A percentile compares a stretch with the other conserved stretches of the same genome.
Evolutionary conservation across 441 rosid genomes (phyloP).

Genomic region (Erodium trifolium): DNA sequence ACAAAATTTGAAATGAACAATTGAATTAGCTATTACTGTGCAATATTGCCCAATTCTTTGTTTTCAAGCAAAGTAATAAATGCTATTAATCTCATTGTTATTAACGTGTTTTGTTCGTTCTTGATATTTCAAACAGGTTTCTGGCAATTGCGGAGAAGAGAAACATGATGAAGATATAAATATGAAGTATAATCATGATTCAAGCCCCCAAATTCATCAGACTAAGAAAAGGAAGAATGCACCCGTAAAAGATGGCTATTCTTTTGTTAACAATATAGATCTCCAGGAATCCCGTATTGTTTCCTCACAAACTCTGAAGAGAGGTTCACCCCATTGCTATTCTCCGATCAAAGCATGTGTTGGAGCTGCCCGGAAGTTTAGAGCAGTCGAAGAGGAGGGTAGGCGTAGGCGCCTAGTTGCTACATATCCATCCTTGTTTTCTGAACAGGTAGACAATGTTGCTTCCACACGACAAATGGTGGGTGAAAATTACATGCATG

Average conservation of each 20-base stretch:
- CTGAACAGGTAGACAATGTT: constrained; percentile 27
- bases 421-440: constrained; percentile 20
- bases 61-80: background rate
- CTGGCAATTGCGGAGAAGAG: constrained; percentile 22
- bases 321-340: constrained; percentile 23
- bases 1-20: background rate
- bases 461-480: constrained; percentile 27
- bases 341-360: constrained; percentile 27
- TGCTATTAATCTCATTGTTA: background rate
- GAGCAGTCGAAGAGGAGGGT: constrained; percentile 31
- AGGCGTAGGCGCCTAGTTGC: constrained; percentile 23
- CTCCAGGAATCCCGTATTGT: constrained; percentile 23
- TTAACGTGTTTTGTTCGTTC: constrained; percentile 5
- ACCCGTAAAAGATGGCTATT: constrained; percentile 21
- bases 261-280: constrained; percentile 27
- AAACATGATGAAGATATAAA: constrained; percentile 19
- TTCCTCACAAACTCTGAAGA: constrained; percentile 33
- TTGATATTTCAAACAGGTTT: constrained; percentile 27
- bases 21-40: background rate
- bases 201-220: constrained; percentile 24
- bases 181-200: constrained; percentile 28
- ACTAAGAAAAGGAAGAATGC: constrained; percentile 20
- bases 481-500: constrained; percentile 25
- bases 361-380: constrained; percentile 26
- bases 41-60: background rate